phyloP scores from a whole-genome alignment of 805 yeast species.

The Vanderwaltozyma tropicalis region DNA sequence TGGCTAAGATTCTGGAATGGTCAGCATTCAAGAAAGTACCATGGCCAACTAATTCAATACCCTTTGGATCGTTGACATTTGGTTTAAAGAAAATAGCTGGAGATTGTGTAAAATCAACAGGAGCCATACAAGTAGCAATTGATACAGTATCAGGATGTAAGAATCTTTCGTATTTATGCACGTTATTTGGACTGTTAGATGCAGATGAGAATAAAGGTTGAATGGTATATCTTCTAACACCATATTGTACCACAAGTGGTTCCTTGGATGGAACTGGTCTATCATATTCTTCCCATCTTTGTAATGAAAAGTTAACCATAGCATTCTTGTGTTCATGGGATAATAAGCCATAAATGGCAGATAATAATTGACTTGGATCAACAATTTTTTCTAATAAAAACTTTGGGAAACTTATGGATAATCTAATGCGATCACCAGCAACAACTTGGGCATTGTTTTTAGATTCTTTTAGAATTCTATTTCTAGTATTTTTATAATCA shows the following conservation, averaged over 20 bases:
- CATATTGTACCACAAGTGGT: slow-evolving; percentile 76
- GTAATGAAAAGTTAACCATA: slow-evolving; percentile 69
- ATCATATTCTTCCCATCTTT: slow-evolving; percentile 84
- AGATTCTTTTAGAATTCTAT: slow-evolving; percentile 54
- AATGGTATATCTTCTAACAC: slow-evolving; percentile 77
- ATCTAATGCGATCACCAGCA: slow-evolving; percentile 55
- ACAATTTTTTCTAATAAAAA: slow-evolving; percentile 34
- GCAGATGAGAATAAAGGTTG: slow-evolving; percentile 77
- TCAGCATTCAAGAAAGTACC: slow-evolving; percentile 87
- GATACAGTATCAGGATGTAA: slow-evolving; percentile 66
- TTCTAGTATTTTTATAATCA: slow-evolving; percentile 67
- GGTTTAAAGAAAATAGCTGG: slow-evolving; percentile 78
- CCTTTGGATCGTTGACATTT: slow-evolving; percentile 34
- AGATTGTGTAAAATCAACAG: slow-evolving; percentile 70
- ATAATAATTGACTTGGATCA: slow-evolving; percentile 38
- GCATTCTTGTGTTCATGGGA: slow-evolving; percentile 82
- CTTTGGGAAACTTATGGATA: slow-evolving; percentile 51
- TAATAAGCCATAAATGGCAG: slow-evolving; percentile 63
- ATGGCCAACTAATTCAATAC: slow-evolving; percentile 66
- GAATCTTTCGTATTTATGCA: slow-evolving; percentile 76
- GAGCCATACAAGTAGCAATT: slow-evolving; percentile 81
- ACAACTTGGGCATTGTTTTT: slow-evolving; percentile 34
- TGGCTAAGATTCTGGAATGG: slow-evolving; percentile 72
- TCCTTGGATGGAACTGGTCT: slow-evolving; percentile 81
- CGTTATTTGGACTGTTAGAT: slow-evolving; percentile 69